phyloP scores from a whole-genome alignment of 192 early-diverging fungal genomes.

The Diversispora eburnea region DNA sequence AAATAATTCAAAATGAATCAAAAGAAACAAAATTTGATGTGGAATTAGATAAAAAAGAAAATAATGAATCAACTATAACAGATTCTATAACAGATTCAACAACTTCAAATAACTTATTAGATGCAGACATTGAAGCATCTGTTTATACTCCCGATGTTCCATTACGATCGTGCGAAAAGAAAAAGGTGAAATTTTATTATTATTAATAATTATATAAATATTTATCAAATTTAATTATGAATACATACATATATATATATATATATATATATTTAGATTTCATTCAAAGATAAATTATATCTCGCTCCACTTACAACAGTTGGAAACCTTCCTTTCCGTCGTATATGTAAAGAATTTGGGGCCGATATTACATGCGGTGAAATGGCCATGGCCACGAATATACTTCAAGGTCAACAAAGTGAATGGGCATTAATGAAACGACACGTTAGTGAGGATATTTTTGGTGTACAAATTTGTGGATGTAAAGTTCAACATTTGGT shows the following conservation, averaged over 20 bases:
- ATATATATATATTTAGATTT: constrained; percentile 34
- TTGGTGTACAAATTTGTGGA: constrained; percentile 89
- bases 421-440: constrained; percentile 84
- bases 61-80: no score
- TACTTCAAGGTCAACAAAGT: constrained; percentile 63
- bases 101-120: background rate
- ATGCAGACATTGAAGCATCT: constrained; percentile 25
- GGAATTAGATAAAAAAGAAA: no score
- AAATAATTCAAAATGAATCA: background rate
- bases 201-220: background rate
- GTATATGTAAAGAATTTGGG: constrained; percentile 89
- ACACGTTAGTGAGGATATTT: constrained; percentile 83
- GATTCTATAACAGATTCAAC: no score
- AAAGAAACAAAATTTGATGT: background rate
- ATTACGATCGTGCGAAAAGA: constrained; percentile 55
- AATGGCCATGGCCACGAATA: constrained; percentile 77
- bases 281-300: constrained; percentile 87
- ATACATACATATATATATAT: background rate
- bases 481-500: constrained; percentile 55
- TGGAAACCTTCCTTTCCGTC: constrained; percentile 95
- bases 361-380: constrained; percentile 97
- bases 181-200: constrained; percentile 36
- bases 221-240: background rate
- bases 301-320: constrained; percentile 96
- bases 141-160: constrained; percentile 37